Evolutionary conservation across 2,329 filamentous ascomycete genomes (phyloP).

Genomic region (Pseudonectria foliicola): DNA sequence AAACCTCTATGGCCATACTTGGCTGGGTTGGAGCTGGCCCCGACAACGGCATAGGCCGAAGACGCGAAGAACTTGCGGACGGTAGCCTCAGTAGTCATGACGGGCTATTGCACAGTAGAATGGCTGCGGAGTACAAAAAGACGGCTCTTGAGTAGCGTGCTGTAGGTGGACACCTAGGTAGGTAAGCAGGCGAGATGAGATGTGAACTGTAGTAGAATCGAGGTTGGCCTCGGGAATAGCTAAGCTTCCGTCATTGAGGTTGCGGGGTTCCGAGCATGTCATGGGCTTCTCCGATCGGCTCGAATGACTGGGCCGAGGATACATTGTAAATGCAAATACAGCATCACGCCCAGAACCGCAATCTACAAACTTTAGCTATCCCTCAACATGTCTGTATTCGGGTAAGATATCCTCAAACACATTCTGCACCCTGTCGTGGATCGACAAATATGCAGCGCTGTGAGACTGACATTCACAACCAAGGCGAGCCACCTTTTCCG

Average conservation of each 20-base stretch:
- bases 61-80: conserved; percentile 75
- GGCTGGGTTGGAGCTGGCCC: conserved; percentile 73
- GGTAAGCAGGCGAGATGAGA: no score
- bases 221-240: no score
- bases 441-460: background rate
- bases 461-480: background rate
- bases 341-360: no score
- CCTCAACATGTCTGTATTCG: conserved; percentile 17
- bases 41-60: conserved; percentile 77
- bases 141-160: no score
- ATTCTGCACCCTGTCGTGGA: background rate
- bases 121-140: background rate
- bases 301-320: no score
- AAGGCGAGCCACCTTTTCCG: conserved; percentile 50
- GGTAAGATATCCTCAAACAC: conserved; percentile 10
- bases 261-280: conserved; percentile 4
- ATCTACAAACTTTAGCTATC: no score
- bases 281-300: no score
- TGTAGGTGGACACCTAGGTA: no score
- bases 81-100: conserved; percentile 61
- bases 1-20: conserved; percentile 87
- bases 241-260: background rate
- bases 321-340: no score
- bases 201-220: no score
- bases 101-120: conserved; percentile 10